A percentile compares a stretch with the other conserved stretches of the same genome.
These are phyloP conservation scores for Termitomyces sp. DNA, from an alignment of 1,284 basidiomycete genomes.

Conservation along the genomic window DNA sequence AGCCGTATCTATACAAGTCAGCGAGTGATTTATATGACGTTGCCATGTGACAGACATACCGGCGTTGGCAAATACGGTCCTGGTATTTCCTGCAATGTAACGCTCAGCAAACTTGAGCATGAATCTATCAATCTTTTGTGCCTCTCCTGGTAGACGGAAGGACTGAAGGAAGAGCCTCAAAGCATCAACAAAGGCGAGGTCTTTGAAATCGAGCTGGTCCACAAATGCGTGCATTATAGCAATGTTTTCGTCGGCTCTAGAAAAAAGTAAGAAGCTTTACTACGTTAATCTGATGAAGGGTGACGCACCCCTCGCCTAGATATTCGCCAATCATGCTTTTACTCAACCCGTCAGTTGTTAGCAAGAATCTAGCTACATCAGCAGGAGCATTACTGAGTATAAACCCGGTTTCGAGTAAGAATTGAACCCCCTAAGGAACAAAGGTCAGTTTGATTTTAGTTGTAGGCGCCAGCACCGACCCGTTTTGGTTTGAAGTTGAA, in stretches of 20 bases:
- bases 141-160: slow-evolving; percentile 92
- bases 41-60: slow-evolving; percentile 44
- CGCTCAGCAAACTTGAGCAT: slow-evolving; percentile 98
- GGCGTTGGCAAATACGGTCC: slow-evolving; percentile 80
- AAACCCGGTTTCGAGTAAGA: slow-evolving; percentile 86
- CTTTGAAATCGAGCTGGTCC: slow-evolving; percentile 82
- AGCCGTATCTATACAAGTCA: slow-evolving; percentile 59
- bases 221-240: slow-evolving; percentile 96
- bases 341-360: slow-evolving; percentile 88
- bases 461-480: slow-evolving; percentile 35
- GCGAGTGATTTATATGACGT: background rate
- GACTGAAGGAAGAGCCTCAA: slow-evolving; percentile 85
- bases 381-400: slow-evolving; percentile 72
- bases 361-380: slow-evolving; percentile 85
- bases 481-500: slow-evolving; percentile 99
- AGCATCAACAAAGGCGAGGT: slow-evolving; percentile 81
- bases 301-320: slow-evolving; percentile 85
- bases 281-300: background rate
- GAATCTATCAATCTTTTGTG: slow-evolving; percentile 97
- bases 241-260: slow-evolving; percentile 80
- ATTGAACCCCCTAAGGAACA: slow-evolving; percentile 72
- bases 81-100: slow-evolving; percentile 83
- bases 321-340: slow-evolving; percentile 98
- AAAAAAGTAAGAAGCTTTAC: slow-evolving; percentile 6
- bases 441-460: slow-evolving; percentile 6